A percentile compares a stretch with the other conserved stretches of the same genome.
Evolutionary conservation across 139 green algal genomes (phyloP).

Genomic region (Eudorina sp.): DNA sequence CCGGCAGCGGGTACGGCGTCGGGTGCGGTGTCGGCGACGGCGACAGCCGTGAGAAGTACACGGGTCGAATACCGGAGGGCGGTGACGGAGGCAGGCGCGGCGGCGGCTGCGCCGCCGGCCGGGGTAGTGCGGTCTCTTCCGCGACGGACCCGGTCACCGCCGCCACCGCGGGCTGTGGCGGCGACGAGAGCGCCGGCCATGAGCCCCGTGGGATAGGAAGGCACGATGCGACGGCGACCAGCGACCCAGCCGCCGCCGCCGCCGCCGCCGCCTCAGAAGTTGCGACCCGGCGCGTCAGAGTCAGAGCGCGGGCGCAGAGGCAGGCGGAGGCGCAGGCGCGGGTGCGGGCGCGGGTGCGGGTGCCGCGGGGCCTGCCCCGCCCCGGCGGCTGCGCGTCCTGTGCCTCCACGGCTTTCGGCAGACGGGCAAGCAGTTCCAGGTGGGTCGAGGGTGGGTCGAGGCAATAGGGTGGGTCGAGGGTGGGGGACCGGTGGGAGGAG

Average conservation of each 20-base stretch:
- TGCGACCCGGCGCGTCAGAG: background rate
- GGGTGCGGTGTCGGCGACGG: background rate
- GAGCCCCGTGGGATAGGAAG: too few relatives aligned
- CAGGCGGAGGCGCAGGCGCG: background rate
- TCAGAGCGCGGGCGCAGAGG: background rate
- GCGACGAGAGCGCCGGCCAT: too few relatives aligned
- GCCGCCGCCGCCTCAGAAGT: background rate
- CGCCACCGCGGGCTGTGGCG: background rate
- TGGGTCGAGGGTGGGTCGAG: constrained; percentile 42
- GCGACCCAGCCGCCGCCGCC: background rate
- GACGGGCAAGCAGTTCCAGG: constrained; percentile 75
- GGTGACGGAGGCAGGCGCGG: background rate
- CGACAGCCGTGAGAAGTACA: background rate
- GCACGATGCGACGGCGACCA: background rate
- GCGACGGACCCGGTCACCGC: background rate
- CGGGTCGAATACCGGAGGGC: background rate
- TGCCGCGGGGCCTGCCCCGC: background rate
- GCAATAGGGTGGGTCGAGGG: too few relatives aligned
- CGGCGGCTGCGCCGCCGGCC: background rate
- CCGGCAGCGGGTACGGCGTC: too few relatives aligned
- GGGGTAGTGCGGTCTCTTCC: background rate
- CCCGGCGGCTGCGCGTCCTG: constrained; percentile 77
- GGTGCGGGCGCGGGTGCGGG: background rate
- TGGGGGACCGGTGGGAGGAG: too few relatives aligned
- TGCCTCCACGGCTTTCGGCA: constrained; percentile 95